phyloP scores from a whole-genome alignment of 2,329 filamentous ascomycete species.

The Exophiala sp. region DNA sequence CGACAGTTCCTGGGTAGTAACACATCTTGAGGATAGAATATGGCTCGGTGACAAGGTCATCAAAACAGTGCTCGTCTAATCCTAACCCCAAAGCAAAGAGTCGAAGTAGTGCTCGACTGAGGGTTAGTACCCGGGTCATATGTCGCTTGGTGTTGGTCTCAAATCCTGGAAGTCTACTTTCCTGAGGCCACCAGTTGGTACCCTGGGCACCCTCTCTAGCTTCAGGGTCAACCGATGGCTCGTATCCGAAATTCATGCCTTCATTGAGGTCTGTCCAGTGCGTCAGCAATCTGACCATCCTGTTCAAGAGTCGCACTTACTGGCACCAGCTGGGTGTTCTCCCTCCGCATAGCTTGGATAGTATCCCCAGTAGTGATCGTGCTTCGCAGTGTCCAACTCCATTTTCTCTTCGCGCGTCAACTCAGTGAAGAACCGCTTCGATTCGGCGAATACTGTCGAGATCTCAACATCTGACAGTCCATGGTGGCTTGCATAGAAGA shows the following conservation, averaged over 20 bases:
- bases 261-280: conserved; percentile 17
- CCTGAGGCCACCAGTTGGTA: conserved; percentile 18
- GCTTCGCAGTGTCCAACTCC: conserved; percentile 17
- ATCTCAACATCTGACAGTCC: conserved; percentile 39
- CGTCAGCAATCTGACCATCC: not conserved
- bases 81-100: conserved; percentile 55
- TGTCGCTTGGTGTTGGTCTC: conserved; percentile 8
- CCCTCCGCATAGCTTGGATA: conserved; percentile 16
- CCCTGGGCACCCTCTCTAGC: conserved; percentile 7
- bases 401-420: conserved; percentile 21
- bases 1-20: conserved; percentile 42
- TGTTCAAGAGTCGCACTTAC: conserved; percentile 2
- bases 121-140: conserved; percentile 34
- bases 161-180: conserved; percentile 15
- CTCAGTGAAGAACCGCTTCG: conserved; percentile 17
- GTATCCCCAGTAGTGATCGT: conserved; percentile 21
- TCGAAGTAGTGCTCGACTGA: conserved; percentile 51
- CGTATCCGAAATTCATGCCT: conserved; percentile 20
- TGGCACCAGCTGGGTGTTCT: conserved; percentile 13
- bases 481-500: conserved; percentile 50
- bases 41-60: conserved; percentile 52
- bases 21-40: conserved; percentile 45
- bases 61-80: conserved; percentile 55
- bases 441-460: conserved; percentile 9
- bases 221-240: conserved; percentile 15